Base-by-base conservation (phyloP, 768 basidiomycete species). In the Collybia sp. region DNA sequence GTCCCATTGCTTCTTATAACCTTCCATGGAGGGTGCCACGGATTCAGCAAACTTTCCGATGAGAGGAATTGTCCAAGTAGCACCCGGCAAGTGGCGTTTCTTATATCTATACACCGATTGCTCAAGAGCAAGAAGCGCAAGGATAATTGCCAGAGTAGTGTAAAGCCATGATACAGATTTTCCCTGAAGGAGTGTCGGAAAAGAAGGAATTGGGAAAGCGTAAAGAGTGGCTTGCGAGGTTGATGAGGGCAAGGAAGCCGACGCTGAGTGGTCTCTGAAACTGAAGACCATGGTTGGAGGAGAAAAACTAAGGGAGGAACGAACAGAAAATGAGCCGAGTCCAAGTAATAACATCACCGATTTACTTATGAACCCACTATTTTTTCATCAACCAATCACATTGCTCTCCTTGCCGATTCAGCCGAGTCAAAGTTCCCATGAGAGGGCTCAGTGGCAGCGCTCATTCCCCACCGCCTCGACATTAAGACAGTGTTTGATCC, bases 31-130 rank as follows among this genome's bases (percentile, higher is more conserved):
- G 11, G 96, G 96, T 53, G 85, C 80, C 70, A 95, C 70, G 4
- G 91, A 94, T 60, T 97, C 92, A 4, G 86, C 83, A 56, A 97
- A 96, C 66, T 93, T 93, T 47, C 96, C 96, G 46, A 99, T 97
- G 58, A 99, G 58, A n/a, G 96, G 96, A 52, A 96, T 93, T 11
- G 93, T 96, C 93, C 93, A 97, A 60, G 65, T 73, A 39, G 76
- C 81, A 5, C 95, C 95, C 0, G 95, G 93, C 6, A 97, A 77
- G 55, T 87, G 79, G 15, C 75, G 79, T 60, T 98, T 98, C 71
- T 96, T 94, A 60, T 76, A 77, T 31, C 95, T 75, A 65, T 95
- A 99, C 15, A 93, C 79, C 30, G 78, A 71, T 69, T 96, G 93
- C 60, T 99, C 95, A 44, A 95, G 73, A 39, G 81, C 69, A 42